These are phyloP conservation scores for Candida pini DNA, from an alignment of 805 yeast genomes.

Conservation along the genomic window DNA sequence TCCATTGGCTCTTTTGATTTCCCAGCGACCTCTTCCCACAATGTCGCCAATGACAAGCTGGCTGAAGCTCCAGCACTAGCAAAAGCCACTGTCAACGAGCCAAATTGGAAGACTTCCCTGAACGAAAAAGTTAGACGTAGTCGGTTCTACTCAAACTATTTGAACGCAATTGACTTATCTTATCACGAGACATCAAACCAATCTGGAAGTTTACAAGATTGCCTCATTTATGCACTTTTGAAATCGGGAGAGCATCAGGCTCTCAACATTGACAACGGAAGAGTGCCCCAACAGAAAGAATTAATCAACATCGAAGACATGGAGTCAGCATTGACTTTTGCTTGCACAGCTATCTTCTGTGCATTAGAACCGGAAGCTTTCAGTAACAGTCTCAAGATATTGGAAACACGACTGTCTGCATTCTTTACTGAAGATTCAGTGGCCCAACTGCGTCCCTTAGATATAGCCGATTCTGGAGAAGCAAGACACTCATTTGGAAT, in stretches of 20 bases:
- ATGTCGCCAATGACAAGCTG: too few relatives aligned
- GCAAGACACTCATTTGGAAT: background rate
- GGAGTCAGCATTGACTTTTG: background rate
- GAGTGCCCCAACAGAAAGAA: background rate
- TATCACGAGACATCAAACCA: background rate
- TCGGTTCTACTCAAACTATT: slow-evolving; percentile 3
- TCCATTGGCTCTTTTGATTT: too few relatives aligned
- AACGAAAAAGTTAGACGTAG: background rate
- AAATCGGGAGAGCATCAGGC: background rate
- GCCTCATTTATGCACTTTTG: background rate
- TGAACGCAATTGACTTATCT: background rate
- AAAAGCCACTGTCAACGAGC: too few relatives aligned
- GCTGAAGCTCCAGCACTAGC: too few relatives aligned
- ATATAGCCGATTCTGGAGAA: slow-evolving; percentile 1
- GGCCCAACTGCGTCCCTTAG: slow-evolving; percentile 1
- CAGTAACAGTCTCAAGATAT: too few relatives aligned
- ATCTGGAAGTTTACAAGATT: slow-evolving; percentile 6
- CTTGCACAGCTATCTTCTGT: too few relatives aligned
- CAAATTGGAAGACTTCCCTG: too few relatives aligned
- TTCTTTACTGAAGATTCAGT: too few relatives aligned
- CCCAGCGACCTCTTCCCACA: too few relatives aligned
- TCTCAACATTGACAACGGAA: background rate
- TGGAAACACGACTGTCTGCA: too few relatives aligned
- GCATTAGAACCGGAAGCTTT: too few relatives aligned
- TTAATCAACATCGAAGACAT: background rate